Conservation (phyloP, 164 flowering plant species). For the Nelumbo lutea region DNA sequence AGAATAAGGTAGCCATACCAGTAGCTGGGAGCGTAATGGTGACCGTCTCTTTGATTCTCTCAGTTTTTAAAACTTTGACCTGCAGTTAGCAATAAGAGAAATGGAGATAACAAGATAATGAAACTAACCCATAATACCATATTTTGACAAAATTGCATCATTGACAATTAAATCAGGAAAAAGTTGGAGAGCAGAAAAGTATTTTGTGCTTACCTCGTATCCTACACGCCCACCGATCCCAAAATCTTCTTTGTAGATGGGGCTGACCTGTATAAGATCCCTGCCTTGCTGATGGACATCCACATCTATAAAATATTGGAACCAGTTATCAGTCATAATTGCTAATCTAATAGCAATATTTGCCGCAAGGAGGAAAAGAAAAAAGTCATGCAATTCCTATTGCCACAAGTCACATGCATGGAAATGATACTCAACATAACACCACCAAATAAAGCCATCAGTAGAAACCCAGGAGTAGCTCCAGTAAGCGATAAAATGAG, state of each 20-base stretch:
- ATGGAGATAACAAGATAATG: not conserved
- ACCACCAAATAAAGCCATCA: not conserved
- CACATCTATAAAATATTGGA: slow-evolving; percentile 42
- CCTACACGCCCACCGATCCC: slow-evolving; percentile 54
- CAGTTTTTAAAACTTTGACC: slow-evolving; percentile 41
- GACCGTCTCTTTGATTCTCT: slow-evolving; percentile 53
- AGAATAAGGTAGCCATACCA: slow-evolving; percentile 32
- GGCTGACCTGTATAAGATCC: slow-evolving; percentile 35
- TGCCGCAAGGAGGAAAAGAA: not conserved
- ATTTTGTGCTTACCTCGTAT: slow-evolving; percentile 48
- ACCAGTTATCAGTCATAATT: not conserved
- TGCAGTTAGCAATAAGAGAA: slow-evolving; percentile 19
- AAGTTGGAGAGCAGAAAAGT: not conserved
- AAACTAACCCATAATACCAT: not conserved
- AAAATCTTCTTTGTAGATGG: slow-evolving; percentile 33
- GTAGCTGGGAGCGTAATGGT: slow-evolving; percentile 62
- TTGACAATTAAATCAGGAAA: not conserved
- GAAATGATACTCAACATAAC: not conserved
- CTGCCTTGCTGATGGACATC: slow-evolving; percentile 53
- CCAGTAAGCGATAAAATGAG: too few relatives aligned
- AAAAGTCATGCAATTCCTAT: not conserved
- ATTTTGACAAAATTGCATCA: not conserved
- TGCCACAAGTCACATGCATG: not conserved
- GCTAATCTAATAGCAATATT: not conserved
- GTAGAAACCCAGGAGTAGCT: too few relatives aligned